Evolutionary conservation across 2,329 filamentous ascomycete genomes (phyloP), one percentile per base, ranked within the genome.

Genomic region (Hansfordia pulvinata): DNA sequence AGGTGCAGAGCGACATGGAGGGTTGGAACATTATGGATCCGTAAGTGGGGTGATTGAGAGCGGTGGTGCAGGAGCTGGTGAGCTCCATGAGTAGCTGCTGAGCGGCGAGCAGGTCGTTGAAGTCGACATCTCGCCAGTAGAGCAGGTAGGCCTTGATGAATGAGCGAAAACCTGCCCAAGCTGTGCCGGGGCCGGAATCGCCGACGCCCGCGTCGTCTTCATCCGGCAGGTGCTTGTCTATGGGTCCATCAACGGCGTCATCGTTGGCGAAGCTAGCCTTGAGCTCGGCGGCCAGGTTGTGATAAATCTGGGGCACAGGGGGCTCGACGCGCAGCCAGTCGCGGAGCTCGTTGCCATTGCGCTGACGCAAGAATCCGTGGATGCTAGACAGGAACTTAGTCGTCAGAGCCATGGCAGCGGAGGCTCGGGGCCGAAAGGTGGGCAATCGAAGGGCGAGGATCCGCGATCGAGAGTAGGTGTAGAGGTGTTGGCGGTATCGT

Each of bases 11-110:
- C 17, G 79, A 78, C 40, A 93, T 75, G 45, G 84, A 81, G 3
- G 83, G 85, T 21, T 83, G 76, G 20, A 94, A 69, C 40, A 94
- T 72, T 41, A 93, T 67, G 17, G 77, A 69, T 17, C 88, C 88
- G 46, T 85, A 76, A 9, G 74, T 76, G 2, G 78, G 73, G 42
- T 93, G 78, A 6, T 75, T 72, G 25, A 94, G 69, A 1, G 86
- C 85, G 12, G 80, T 80, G 15, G 84, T 79, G 39, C 80, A 90
- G 40, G 85, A 78, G 43, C 83, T 88, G 32, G 86, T 66, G 16
- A 93, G 55, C 1, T 67, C 69, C 35, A 73, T 82, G 29, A 93
- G 64, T 41, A 78, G 53, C 30, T 81, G 67, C 44, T 93, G 84
- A 4, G 85, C 78, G 29, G 70, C 66, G 16, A 88, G 54, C 20